A percentile compares a stretch with the other conserved stretches of the same genome.
Conservation (phyloP, 2,329 filamentous ascomycete species). For the Pestalotiopsis sp. region DNA sequence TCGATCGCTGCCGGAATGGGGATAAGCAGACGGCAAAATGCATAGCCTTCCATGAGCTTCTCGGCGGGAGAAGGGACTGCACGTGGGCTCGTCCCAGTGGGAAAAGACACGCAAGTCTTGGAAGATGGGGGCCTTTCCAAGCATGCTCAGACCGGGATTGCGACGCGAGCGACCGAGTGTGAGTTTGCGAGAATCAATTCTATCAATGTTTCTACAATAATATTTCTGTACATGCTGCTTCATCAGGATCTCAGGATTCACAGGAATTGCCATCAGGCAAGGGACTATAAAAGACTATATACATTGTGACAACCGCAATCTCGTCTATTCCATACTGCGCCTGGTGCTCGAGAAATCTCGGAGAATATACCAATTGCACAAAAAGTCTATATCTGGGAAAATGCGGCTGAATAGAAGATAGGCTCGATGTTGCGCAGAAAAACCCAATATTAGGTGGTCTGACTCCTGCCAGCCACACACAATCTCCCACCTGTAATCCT, state of each 20-base stretch:
- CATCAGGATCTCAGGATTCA: background rate
- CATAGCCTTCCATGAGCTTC: constrained; percentile 2
- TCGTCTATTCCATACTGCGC: background rate
- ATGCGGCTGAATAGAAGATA: background rate
- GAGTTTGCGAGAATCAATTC: background rate
- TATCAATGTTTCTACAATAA: background rate
- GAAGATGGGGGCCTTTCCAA: background rate
- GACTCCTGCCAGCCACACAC: background rate
- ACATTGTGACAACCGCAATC: background rate
- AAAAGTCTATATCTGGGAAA: background rate
- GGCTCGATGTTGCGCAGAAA: background rate
- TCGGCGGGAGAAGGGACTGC: background rate
- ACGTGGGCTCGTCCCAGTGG: background rate
- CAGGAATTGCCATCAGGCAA: background rate
- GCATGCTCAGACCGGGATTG: background rate
- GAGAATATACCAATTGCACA: background rate
- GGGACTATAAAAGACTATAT: background rate
- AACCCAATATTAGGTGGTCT: background rate
- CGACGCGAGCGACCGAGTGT: background rate
- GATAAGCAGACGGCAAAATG: constrained; percentile 4
- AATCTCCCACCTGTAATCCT: background rate
- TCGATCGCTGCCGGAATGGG: constrained; percentile 2
- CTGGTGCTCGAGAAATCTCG: background rate
- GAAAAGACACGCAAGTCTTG: background rate
- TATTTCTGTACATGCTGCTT: background rate